Evolutionary conservation across 1,139 yeast genomes (phyloP), one percentile per base, ranked within the genome.

Genomic region (Nadsonia starkeyi-henricii): DNA sequence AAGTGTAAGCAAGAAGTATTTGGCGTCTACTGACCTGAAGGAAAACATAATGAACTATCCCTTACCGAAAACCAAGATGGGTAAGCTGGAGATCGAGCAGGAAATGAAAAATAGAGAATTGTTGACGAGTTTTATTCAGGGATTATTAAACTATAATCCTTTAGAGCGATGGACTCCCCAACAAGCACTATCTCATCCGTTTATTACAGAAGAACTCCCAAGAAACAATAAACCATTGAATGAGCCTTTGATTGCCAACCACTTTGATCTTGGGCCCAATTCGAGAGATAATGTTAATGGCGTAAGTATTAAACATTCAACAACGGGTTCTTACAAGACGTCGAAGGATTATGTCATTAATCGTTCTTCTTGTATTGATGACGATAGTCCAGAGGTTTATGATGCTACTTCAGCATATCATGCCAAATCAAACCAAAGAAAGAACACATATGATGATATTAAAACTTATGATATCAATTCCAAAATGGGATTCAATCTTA

Each of bases 91-190:
- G 23, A 64, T 74, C 45, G 68, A 65, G 50, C 57, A 57, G 50
- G 97, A 89, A 65, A 72, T 81, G 70, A 74, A 73, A 48, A 86
- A 85, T 56, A 70, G 97, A 47, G 72, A 73, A 47, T 72, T 85
- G 43, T 72, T 91, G 55, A 72, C 81, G 39, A 95, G 89, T 62
- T 86, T 91, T 59, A 71, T 91, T 47, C 67, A 72, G 45, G 95
- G 95, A 39, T 75, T 85, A 12, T 69, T 91, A 52, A 85, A 82
- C 57, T 67, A 86, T 61, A 89, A 89, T 64, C 98, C 98, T 0
- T 72, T 91, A 58, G 96, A 89, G 63, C 74, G 99, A 57, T 82
- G 96, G 80, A 86, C 96, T 0, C 98, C 98, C 12, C 96, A 86
- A 57, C 96, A 91, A 63, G 98, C 97, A 0, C 72, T 83, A 21